Evolutionary conservation across 202 grass and related monocot genomes (phyloP), one percentile per base, ranked within the genome.

Genomic region (Brachypodium distachyon): DNA sequence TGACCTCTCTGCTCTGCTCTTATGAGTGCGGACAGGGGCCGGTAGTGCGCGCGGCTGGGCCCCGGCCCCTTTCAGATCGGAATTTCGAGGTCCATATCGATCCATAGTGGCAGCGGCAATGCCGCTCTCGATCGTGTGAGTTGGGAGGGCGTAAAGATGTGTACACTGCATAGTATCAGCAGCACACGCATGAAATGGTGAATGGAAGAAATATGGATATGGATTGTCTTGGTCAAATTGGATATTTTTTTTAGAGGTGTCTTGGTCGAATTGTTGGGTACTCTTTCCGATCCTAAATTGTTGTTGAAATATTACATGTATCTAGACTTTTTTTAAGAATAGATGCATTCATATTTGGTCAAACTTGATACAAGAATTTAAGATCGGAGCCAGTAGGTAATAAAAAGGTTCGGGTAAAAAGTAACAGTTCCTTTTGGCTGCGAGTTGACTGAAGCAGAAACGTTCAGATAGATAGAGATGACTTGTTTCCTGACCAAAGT

Each of bases 41-140:
- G 14, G 23, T 56, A 82, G 84, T 87, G 84, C n/a, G n/a, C n/a
- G n/a, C 84, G 72, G 72, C 64, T 65, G 78, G 79, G 66, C 79
- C 60, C 33, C n/a, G 60, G 47, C 77, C 50, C 39, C 63, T 75
- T 76, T 74, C 80, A 60, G 51, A 32, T 87, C 80, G 53, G 75
- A 39, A 55, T 79, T 83, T 31, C 16, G 21, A 68, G 80, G 80
- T 74, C 80, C 28, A 42, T 42, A 23, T 41, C 85, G 70, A 12
- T 47, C 70, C 77, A 1, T 82, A 70, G 63, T 69, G 66, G 66
- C 66, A 69, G 42, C 25, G 39, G 19, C 47, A 56, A 43, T 77
- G 42, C 53, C 40, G 36, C 19, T 17, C 19, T 18, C 25, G 12
- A 11, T 17, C 21, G 22, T 13, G 18, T 13, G 6, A 57, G 61